Percentiles rank a stretch among this genome's conserved stretches.
Evolutionary conservation across 768 basidiomycete genomes (phyloP).

Genomic region (Lentinus tigrinus): DNA sequence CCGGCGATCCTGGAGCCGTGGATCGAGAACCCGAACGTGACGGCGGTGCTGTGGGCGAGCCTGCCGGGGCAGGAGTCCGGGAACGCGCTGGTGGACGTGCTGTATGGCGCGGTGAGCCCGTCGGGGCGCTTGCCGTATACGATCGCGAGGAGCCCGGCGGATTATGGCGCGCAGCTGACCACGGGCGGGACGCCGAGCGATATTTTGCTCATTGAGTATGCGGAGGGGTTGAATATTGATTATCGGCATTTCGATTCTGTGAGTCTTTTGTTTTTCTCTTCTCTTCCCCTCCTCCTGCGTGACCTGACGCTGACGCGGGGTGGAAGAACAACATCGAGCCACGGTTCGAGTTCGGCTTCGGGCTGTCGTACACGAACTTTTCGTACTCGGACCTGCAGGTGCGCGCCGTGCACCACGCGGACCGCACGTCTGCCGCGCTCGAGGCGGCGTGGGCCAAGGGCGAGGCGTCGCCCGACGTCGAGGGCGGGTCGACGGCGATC

Average conservation of each 20-base stretch:
- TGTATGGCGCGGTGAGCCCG: constrained; percentile 51
- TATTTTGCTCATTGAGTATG: constrained; percentile 34
- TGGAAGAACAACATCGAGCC: constrained; percentile 75
- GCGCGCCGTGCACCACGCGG: constrained; percentile 34
- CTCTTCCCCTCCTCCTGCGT: no score
- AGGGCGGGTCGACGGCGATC: constrained; percentile 60
- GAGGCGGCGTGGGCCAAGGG: constrained; percentile 61
- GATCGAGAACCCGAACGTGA: constrained; percentile 53
- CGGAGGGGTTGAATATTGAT: constrained; percentile 38
- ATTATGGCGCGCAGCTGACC: constrained; percentile 40
- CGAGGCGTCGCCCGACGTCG: constrained; percentile 48
- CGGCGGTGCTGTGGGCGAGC: constrained; percentile 41
- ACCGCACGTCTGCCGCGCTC: constrained; percentile 38
- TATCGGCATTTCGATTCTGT: constrained; percentile 39
- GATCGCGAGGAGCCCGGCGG: constrained; percentile 43
- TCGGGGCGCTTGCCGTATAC: constrained; percentile 54
- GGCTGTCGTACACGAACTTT: constrained; percentile 84
- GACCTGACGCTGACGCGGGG: no score
- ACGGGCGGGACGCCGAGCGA: constrained; percentile 24
- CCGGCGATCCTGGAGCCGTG: constrained; percentile 41
- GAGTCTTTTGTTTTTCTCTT: no score
- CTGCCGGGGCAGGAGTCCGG: constrained; percentile 50
- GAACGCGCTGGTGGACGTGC: constrained; percentile 48
- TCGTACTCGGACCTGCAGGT: constrained; percentile 61
- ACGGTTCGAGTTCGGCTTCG: constrained; percentile 89